Evolutionary conservation across 345 rosid species (phyloP), one percentile per base, ranked within the genome.

Genomic region (Citrus hindsii): DNA sequence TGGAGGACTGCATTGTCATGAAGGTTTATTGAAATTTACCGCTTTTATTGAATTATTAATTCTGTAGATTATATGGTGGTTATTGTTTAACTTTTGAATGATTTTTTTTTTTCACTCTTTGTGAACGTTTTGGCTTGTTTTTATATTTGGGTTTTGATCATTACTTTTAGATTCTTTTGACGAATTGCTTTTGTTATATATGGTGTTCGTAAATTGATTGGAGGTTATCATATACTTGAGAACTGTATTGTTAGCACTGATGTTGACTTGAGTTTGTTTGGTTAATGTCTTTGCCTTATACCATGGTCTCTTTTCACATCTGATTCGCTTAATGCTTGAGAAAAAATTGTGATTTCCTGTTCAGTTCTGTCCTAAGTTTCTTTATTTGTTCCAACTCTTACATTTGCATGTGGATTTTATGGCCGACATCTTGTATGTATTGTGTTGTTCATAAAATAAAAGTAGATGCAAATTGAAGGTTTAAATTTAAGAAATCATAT

Each of bases 1-100:
- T 96, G 85, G 98, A 94, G 84, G 98, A 96, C 86, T 96, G 98
- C 80, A 92, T 96, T 69, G 99, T 96, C 74, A 94, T 94, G 98
- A 96, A 96, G 97, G 99, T 94, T 86, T 37, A 68, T 73, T 32
- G 42, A 64, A 13, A 56, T 73, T 70, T 9, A n/a, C 9, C 12
- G 1, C 33, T 30, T 73, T 35, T 32, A 28, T 19, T 53, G 19
- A 19, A 66, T n/a, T 33, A 18, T 9, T 35, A 35, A 66, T 35
- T 18, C 5, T 35, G 2, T 21, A 33, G 24, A 33, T 35, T 66
- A 33, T 66, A 65, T 19, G 9, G 21, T 65, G 33, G 24, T 65
- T 32, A 66, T 66, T 51, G 42, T 28, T 28, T 3, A 71, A 71
- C 24, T 28, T 2, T 27, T 4, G 19, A 51, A 46, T 40, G 73